These are phyloP conservation scores for Pinus tabuliformis DNA, from an alignment of 75 land plant genomes.

Conservation along the genomic window DNA sequence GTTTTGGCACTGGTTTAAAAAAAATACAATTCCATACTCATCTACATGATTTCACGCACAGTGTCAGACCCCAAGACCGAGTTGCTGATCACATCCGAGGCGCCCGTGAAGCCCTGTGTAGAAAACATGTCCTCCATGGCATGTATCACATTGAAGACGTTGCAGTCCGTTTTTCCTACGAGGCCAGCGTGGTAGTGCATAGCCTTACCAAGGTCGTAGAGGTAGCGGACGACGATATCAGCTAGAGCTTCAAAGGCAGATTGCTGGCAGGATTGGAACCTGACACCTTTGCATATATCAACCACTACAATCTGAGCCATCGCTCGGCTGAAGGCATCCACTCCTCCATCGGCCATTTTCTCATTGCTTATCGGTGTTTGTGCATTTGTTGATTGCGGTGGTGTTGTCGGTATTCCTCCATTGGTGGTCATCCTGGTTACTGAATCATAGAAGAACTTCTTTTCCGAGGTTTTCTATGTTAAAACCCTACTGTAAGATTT, in stretches of 20 bases:
- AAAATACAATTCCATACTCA: too few species aligned
- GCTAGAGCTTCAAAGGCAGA: constrained; percentile 71
- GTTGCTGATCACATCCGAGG: too few species aligned
- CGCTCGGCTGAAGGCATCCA: constrained; percentile 57
- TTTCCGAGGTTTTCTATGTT: too few species aligned
- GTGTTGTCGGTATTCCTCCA: not conserved
- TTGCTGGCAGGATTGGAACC: constrained; percentile 64
- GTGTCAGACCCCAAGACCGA: too few species aligned
- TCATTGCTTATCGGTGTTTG: not conserved
- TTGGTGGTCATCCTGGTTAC: not conserved
- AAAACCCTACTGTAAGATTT: too few species aligned
- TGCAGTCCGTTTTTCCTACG: constrained; percentile 66
- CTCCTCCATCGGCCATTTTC: not conserved
- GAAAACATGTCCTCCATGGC: constrained; percentile 68
- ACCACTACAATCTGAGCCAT: constrained; percentile 68
- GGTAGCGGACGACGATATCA: constrained; percentile 64
- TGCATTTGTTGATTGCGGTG: not conserved
- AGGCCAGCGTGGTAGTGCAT: constrained; percentile 57
- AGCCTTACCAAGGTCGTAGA: constrained; percentile 55
- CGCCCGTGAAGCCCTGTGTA: constrained; percentile 33
- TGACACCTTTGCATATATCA: constrained; percentile 65
- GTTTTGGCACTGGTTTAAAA: too few species aligned
- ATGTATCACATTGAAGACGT: constrained; percentile 67
- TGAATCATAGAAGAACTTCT: too few species aligned
- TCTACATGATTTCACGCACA: too few species aligned